These are phyloP conservation scores for Colletotrichum eleusines DNA, from an alignment of 2,329 filamentous ascomycete species.

Conservation along the genomic window DNA sequence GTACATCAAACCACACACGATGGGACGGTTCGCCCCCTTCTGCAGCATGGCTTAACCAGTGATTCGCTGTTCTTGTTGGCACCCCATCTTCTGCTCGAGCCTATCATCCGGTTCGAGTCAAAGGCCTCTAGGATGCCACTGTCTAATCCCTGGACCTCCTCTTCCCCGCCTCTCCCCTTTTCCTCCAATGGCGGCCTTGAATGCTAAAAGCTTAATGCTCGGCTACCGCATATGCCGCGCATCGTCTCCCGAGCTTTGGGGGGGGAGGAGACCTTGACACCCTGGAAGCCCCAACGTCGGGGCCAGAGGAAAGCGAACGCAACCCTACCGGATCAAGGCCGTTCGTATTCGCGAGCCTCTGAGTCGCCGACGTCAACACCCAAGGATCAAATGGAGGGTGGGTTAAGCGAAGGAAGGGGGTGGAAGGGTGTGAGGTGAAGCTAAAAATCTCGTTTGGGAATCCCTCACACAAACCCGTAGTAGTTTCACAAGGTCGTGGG, in stretches of 20 bases:
- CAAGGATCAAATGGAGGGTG: not conserved
- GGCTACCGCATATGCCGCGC: conserved; percentile 13
- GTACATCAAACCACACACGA: no score
- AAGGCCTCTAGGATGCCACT: not conserved
- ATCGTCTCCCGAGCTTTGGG: not conserved
- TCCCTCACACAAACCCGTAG: no score
- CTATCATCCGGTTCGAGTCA: no score
- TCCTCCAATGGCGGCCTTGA: not conserved
- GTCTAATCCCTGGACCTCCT: not conserved
- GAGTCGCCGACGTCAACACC: not conserved
- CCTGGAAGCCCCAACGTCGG: not conserved
- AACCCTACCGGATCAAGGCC: not conserved
- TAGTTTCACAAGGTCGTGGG: no score
- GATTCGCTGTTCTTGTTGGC: no score
- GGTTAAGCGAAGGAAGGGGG: not conserved
- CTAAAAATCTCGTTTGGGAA: no score
- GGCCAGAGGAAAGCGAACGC: not conserved
- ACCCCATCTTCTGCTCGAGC: no score
- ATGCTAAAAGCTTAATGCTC: conserved; percentile 12
- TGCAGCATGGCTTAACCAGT: no score
- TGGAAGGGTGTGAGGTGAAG: not conserved
- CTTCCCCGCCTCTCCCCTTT: no score
- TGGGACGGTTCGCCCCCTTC: no score
- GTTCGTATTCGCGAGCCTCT: not conserved
- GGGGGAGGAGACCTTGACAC: not conserved